A percentile compares a stretch with the other conserved stretches of the same genome.
phyloP scores from a whole-genome alignment of 805 yeast genomes.

The Zygosaccharomyces kombuchaensis region DNA sequence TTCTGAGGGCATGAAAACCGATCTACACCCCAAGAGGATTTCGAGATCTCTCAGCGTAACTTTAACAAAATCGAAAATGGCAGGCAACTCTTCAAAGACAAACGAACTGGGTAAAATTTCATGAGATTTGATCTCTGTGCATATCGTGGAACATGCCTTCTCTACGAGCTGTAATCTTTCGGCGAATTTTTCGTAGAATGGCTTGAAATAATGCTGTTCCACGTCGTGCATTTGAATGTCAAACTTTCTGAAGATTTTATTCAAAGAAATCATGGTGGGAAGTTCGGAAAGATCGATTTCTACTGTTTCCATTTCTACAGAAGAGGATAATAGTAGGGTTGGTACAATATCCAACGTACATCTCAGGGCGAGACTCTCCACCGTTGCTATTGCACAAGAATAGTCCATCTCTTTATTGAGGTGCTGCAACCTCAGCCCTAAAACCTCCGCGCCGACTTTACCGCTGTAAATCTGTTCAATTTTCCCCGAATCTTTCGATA shows the following conservation, averaged over 20 bases:
- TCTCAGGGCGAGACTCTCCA: slow-evolving; percentile 23
- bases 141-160: slow-evolving; percentile 17
- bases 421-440: slow-evolving; percentile 24
- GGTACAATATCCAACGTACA: slow-evolving; percentile 27
- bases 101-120: slow-evolving; percentile 15
- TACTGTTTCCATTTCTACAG: slow-evolving; percentile 24
- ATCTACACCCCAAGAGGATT: slow-evolving; percentile 39
- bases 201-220: slow-evolving; percentile 30
- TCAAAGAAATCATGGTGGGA: slow-evolving; percentile 29
- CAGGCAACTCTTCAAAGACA: slow-evolving; percentile 33
- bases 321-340: slow-evolving; percentile 11
- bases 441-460: slow-evolving; percentile 19
- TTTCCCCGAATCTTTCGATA: slow-evolving; percentile 8
- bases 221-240: slow-evolving; percentile 27
- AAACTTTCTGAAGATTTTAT: slow-evolving; percentile 21
- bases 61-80: slow-evolving; percentile 31
- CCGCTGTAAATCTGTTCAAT: slow-evolving; percentile 19
- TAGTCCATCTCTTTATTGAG: slow-evolving; percentile 15
- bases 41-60: slow-evolving; percentile 25
- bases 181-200: slow-evolving; percentile 30
- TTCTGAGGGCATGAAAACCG: slow-evolving; percentile 41
- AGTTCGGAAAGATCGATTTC: slow-evolving; percentile 29
- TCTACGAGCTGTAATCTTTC: slow-evolving; percentile 17
- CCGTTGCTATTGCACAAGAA: slow-evolving; percentile 18
- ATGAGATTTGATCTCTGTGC: slow-evolving; percentile 8